phyloP scores from a whole-genome alignment of 495 filamentous ascomycete genomes.

The Cairneyella variabilis region DNA sequence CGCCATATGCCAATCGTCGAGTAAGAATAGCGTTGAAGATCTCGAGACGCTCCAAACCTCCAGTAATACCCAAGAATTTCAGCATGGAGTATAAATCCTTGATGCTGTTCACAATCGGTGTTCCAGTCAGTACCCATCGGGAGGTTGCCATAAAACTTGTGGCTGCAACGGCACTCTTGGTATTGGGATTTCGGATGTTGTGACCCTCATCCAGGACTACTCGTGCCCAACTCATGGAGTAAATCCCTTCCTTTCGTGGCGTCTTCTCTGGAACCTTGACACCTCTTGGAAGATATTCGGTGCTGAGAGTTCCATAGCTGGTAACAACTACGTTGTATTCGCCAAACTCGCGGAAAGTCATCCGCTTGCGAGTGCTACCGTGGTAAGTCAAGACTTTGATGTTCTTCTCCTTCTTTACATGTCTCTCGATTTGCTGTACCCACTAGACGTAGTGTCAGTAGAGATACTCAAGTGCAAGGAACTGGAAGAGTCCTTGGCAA shows the following conservation, averaged over 20 bases:
- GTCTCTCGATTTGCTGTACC: slow-evolving; percentile 74
- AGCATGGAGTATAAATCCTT: slow-evolving; percentile 81
- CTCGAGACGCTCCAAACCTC: slow-evolving; percentile 69
- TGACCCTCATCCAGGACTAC: slow-evolving; percentile 89
- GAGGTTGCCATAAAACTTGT: slow-evolving; percentile 63
- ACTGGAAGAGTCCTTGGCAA: too few species aligned
- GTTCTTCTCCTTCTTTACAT: slow-evolving; percentile 55
- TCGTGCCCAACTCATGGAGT: slow-evolving; percentile 71
- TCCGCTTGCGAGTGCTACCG: slow-evolving; percentile 54
- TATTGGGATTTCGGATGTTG: slow-evolving; percentile 72
- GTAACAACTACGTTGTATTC: slow-evolving; percentile 76
- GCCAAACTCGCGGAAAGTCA: slow-evolving; percentile 48
- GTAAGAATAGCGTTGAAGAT: slow-evolving; percentile 75
- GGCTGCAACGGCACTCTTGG: slow-evolving; percentile 67
- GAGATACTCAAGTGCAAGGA: too few species aligned
- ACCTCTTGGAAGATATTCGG: slow-evolving; percentile 30
- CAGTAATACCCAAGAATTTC: slow-evolving; percentile 72
- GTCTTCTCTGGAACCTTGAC: slow-evolving; percentile 7
- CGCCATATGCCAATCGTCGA: slow-evolving; percentile 60
- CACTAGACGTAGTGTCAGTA: too few species aligned
- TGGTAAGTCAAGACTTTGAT: slow-evolving; percentile 76
- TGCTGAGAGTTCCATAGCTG: slow-evolving; percentile 64
- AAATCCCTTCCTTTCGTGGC: slow-evolving; percentile 42
- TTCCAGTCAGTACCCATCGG: slow-evolving; percentile 81
- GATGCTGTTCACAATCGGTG: slow-evolving; percentile 74